Base-by-base conservation (phyloP, 176 grass and related monocot species). In the Oryza meyeriana region DNA sequence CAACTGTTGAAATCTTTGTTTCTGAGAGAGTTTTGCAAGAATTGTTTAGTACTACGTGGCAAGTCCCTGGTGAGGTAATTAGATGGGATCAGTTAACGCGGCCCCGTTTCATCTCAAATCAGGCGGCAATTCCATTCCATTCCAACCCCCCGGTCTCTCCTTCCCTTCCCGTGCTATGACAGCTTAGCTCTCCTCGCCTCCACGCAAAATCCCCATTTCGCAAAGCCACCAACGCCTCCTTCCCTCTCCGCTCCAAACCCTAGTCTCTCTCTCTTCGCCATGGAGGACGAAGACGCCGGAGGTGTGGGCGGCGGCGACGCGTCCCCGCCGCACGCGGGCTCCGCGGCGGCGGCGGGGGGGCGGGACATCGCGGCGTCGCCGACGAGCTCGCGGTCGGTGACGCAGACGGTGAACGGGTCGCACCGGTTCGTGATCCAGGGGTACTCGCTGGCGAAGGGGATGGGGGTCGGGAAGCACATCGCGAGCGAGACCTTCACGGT, bases 391-490 rank as follows among this genome's bases (percentile, higher is more conserved):
- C 90, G 95, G 12, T 93, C 95, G 55, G 88, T 98, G 66, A 94
- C 88, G 69, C 90, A 95, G 84, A 98, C 95, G 29, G 90, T 98
- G 67, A 93, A 98, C 55, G 95, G 95, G 8, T 98, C 88, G 34
- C 95, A 98, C 88, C 71, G 85, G 27, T 95, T 98, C 81, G 88
- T 95, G 75, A 93, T 98, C 77, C 79, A 98, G 89, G 95, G 95
- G 2, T 98, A 95, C 76, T 98, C 95, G 34, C 83, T 98, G 14
- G 92, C 92, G 41, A 98, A 95, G 87, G 95, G 95, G 59, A 95
- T 98, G 90, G 95, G 95, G 22, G 84, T 98, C 25, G 95, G 95
- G 31, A 98, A 88, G 88, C 90, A 95, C 88, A 93, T 98, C 86
- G 92, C 92, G 28, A 98, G 95, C 76, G 95, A 95, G 67, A 93